Evolutionary conservation across 2,329 filamentous ascomycete species (phyloP).

Genomic region (Cucurbitaria berberidis): DNA sequence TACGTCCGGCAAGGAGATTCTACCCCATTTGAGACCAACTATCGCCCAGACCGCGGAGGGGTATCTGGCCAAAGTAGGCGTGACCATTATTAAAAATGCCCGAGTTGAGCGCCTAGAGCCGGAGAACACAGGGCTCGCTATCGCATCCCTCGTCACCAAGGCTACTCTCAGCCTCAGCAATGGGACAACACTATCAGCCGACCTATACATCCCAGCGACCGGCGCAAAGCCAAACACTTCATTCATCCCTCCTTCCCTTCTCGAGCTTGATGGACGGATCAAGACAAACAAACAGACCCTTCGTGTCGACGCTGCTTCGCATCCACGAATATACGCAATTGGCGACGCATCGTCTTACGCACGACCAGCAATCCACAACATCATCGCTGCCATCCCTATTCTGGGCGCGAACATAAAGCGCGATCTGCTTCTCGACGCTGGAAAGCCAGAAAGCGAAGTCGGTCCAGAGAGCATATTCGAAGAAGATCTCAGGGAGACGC

Average conservation of each 20-base stretch:
- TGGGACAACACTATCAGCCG: slow-evolving; percentile 44
- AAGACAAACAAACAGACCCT: slow-evolving; percentile 35
- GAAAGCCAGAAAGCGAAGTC: slow-evolving; percentile 14
- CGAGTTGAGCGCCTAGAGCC: slow-evolving; percentile 46
- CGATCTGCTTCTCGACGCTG: slow-evolving; percentile 53
- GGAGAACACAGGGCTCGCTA: slow-evolving; percentile 24
- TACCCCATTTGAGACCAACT: slow-evolving; percentile 35
- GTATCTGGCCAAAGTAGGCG: slow-evolving; percentile 53
- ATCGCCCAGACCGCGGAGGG: slow-evolving; percentile 40
- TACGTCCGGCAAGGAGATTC: slow-evolving; percentile 35
- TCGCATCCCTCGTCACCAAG: slow-evolving; percentile 45
- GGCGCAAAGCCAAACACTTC: slow-evolving; percentile 42
- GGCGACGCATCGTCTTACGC: slow-evolving; percentile 45
- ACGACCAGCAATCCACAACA: slow-evolving; percentile 41
- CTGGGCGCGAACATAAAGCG: slow-evolving; percentile 56
- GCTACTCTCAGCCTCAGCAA: slow-evolving; percentile 50
- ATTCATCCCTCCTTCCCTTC: slow-evolving; percentile 33
- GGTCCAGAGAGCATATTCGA: slow-evolving; percentile 25
- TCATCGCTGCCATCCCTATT: slow-evolving; percentile 45
- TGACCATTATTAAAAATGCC: slow-evolving; percentile 53
- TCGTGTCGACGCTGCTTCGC: slow-evolving; percentile 27
- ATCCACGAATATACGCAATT: slow-evolving; percentile 42
- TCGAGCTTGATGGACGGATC: slow-evolving; percentile 33
- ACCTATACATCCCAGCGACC: slow-evolving; percentile 47
- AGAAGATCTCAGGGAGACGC: slow-evolving; percentile 27